Conservation (phyloP, 1,284 basidiomycete species). For the Cryptococcus maquisensis region DNA sequence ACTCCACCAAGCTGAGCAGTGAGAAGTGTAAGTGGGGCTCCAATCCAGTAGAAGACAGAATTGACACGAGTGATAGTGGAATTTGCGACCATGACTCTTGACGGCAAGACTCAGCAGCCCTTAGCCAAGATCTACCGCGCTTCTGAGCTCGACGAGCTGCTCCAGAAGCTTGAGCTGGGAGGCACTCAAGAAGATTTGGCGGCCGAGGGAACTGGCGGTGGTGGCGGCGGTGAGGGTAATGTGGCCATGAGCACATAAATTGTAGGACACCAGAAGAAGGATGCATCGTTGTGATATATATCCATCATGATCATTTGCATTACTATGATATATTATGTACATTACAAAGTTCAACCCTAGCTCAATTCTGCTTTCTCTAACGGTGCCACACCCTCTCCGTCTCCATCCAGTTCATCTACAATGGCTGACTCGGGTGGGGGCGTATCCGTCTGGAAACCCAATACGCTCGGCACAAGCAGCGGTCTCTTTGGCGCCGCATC, state of each 20-base stretch:
- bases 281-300: not conserved
- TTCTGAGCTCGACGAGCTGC: constrained; percentile 80
- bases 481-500: not conserved
- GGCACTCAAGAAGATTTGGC: constrained; percentile 71
- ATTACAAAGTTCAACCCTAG: not conserved
- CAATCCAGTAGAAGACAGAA: not conserved
- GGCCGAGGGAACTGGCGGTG: constrained; percentile 45
- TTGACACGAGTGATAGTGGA: constrained; percentile 63
- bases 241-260: constrained; percentile 43
- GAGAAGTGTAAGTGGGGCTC: constrained; percentile 71
- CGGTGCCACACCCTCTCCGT: not conserved
- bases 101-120: constrained; percentile 70
- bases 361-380: not conserved
- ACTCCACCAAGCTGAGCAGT: constrained; percentile 90
- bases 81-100: constrained; percentile 87
- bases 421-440: constrained; percentile 22
- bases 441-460: constrained; percentile 18
- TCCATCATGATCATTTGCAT: not conserved
- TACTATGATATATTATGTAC: constrained; percentile 1
- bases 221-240: constrained; percentile 41
- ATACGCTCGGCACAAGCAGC: constrained; percentile 4
- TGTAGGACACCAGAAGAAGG: not conserved
- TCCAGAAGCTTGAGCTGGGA: constrained; percentile 76
- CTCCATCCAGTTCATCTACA: constrained; percentile 17
- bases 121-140: constrained; percentile 90